phyloP scores from a whole-genome alignment of 139 green algal species.

The Trebouxia sp. region DNA sequence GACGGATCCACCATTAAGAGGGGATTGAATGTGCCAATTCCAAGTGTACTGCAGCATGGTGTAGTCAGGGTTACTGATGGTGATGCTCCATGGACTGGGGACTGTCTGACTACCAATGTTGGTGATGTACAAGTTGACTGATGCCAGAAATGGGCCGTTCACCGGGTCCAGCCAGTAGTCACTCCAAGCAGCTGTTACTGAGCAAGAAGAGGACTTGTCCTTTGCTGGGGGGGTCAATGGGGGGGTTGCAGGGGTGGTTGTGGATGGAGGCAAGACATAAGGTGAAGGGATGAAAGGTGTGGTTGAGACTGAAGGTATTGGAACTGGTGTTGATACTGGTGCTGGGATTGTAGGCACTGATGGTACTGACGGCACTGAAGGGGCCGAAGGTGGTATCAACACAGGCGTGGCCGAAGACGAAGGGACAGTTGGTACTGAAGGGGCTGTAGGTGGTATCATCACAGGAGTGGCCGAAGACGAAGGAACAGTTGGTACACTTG shows the following conservation, averaged over 20 bases:
- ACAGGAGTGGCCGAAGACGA: no score
- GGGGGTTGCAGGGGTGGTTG: not conserved
- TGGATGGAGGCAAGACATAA: no score
- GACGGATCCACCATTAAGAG: not conserved
- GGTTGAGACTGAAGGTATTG: not conserved
- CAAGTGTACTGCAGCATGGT: not conserved
- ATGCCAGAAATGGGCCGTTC: not conserved
- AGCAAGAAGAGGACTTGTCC: no score
- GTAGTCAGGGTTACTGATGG: not conserved
- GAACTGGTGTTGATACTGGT: no score
- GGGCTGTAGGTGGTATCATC: no score
- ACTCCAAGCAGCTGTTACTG: not conserved
- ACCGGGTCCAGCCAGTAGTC: not conserved
- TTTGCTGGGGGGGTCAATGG: not conserved
- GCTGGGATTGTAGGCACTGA: not conserved
- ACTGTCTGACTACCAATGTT: not conserved
- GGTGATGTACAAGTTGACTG: not conserved
- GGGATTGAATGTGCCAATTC: not conserved
- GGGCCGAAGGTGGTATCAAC: no score
- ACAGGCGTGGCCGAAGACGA: no score
- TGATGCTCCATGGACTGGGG: not conserved
- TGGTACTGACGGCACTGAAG: no score
- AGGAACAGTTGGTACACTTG: no score
- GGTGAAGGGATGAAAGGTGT: no score
- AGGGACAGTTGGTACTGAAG: no score